Evolutionary conservation across 441 rosid species (phyloP), one percentile per base, ranked within the genome.

Genomic region (Populus hybrid): DNA sequence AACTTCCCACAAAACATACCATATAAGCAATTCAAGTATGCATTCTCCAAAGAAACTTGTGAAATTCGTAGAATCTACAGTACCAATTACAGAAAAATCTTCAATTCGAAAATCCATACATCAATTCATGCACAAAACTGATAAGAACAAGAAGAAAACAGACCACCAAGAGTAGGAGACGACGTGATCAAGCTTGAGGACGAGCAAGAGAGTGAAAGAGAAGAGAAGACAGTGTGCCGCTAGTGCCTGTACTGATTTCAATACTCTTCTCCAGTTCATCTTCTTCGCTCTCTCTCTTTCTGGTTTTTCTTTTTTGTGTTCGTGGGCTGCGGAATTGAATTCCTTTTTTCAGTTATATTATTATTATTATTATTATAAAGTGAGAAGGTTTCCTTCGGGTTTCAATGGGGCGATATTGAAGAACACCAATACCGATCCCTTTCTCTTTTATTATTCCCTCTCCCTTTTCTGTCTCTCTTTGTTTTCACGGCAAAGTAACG

Each of bases 221-320:
- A 89, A 86, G 75, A 95, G 94, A 18, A 91, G 91, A 87, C 71
- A 61, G 69, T 95, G 97, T 76, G 99, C 95, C 9, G 85, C 89
- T 84, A 91, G 83, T 53, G 99, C 91, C 93, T 91, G 99, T 26
- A 82, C 85, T 50, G 99, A 92, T 90, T 91, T 92, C 83, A 94
- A 86, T 76, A 91, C 93, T 88, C 98, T 90, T 72, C 93, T 81
- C 94, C 97, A 88, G 83, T 86, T 89, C 93, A 90, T 95, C 87
- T 70, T 91, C 82, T 63, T 72, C 59, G 59, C 59, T 14, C 19
- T 12, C 59, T 50, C 59, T 14, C 4, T 50, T 50, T 3, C 59
- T 50, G 59, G 6, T 3, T 50, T 50, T 46, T 50, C 19, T 66
- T 53, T 12, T 72, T 50, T 30, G n/a, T 7, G 30, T 64, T 23